Evolutionary conservation across 257 asterid species (phyloP), one percentile per base, ranked within the genome.

Genomic region (Capsicum baccatum): DNA sequence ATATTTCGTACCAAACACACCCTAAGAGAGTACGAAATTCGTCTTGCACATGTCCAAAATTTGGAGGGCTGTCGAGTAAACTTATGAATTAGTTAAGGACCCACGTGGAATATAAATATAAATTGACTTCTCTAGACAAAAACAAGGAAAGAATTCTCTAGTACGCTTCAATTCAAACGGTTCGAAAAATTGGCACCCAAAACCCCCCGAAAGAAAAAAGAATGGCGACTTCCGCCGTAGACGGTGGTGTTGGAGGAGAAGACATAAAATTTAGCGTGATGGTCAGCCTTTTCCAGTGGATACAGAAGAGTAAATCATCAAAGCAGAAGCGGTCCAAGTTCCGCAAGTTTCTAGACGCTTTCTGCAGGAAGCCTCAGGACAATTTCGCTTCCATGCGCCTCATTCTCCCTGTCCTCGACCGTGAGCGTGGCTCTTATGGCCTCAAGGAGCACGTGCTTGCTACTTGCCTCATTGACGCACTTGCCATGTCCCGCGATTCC

Each of bases 381-480:
- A 93, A 89, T 89, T 96, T 96, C 92, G 87, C 93, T 84, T 88
- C 98, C 86, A 91, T 96, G 55, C 95, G 99, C 74, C 88, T 96
- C 84, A 91, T 96, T 82, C 92, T 96, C 74, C 98, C 99, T 12
- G 84, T 86, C 47, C 95, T 96, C 54, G 98, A 96, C 86, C 96
- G 98, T 35, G 98, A 93, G 88, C 98, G 99, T 12, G 98, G 96
- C 19, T 91, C 96, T 59, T 96, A 96, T 83, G 99, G 99, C 0
- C 94, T 96, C 60, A 93, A 93, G 8, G 98, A 96, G 92, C 98
- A 94, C 90, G 98, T 87, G 33, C 98, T 96, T 12, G 96, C 99
- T 81, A 94, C 97, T 1, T 94, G 96, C 91, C 89, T 96, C 73
- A 93, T 96, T 55, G 98, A 96, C 81, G 99, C 98, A 70, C 94